Evolutionary conservation across 2,329 filamentous ascomycete species (phyloP), one percentile per base, ranked within the genome.

Genomic region (Harringtonia lauricola): DNA sequence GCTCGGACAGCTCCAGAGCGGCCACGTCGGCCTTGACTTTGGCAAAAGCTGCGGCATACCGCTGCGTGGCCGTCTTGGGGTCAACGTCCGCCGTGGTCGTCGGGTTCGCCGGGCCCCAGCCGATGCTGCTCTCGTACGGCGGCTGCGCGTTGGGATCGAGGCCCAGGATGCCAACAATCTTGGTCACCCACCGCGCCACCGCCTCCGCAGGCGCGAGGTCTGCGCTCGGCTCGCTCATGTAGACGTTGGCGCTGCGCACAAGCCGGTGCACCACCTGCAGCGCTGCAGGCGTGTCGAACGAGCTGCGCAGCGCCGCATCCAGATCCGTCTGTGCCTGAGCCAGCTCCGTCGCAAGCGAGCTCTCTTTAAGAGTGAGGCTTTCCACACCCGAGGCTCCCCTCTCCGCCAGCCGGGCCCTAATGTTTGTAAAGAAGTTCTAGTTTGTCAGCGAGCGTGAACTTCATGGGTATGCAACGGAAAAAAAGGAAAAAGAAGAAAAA

Each of bases 71-170:
- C 44, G 36, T 37, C 35, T 43, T 21, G 10, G 47, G 45, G 24
- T 49, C 49, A 13, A 43, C 41, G 38, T 34, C 37, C 13, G 26
- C 37, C n/a, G 42, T 30, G 14, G 62, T 63, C 28, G 72, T 64
- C 1, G 78, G 75, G 31, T 83, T 74, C 38, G 80, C 75, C 41
- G 80, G 69, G 26, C 80, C 80, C 80, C 80, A 84, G 35, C 77
- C 80, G 41, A 83, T 72, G 15, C 61, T 58, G 17, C 59, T 57
- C 8, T 55, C 46, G 36, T 69, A 61, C 21, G 60, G 60, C 31
- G 62, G 57, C 49, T 63, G 48, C 15, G 54, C 61, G 4, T 55
- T 55, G 1, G 64, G 59, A 49, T 78, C 72, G 1, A 86, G 71
- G 37, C 81, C 81, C 44, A 86, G 77, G 43, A 80, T 75, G 49